A percentile compares a stretch with the other conserved stretches of the same genome.
Evolutionary conservation across 192 early-diverging fungal genomes (phyloP).

Genomic region (Backusella circina): DNA sequence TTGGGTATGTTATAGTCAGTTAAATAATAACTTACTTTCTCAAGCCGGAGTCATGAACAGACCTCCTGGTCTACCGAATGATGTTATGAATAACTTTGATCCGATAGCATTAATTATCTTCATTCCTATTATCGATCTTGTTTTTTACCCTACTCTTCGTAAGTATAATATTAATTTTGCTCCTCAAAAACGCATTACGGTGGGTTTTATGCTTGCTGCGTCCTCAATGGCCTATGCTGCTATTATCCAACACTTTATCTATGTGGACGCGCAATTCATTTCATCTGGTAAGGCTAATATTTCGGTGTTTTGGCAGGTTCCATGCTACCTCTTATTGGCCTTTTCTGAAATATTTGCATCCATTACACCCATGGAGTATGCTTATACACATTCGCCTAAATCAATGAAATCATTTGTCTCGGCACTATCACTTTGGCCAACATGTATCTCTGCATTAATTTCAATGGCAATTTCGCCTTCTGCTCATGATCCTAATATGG

Average conservation of each 20-base stretch:
- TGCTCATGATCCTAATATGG: slow-evolving; percentile 50
- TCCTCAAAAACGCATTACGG: slow-evolving; percentile 53
- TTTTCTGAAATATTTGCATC: slow-evolving; percentile 60
- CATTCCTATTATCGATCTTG: slow-evolving; percentile 50
- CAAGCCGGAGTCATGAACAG: slow-evolving; percentile 54
- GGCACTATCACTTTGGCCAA: slow-evolving; percentile 57
- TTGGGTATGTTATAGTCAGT: slow-evolving; percentile 64
- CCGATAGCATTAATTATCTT: slow-evolving; percentile 53
- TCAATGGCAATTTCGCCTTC: slow-evolving; percentile 54
- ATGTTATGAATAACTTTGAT: slow-evolving; percentile 60
- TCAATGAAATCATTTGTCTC: slow-evolving; percentile 62
- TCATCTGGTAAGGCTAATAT: slow-evolving; percentile 33
- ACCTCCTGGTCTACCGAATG: slow-evolving; percentile 50
- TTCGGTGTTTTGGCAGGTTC: slow-evolving; percentile 53
- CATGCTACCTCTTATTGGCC: slow-evolving; percentile 53
- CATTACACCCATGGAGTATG: slow-evolving; percentile 62
- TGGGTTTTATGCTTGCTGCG: slow-evolving; percentile 52
- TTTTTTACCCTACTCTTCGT: slow-evolving; percentile 56
- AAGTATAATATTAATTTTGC: slow-evolving; percentile 48
- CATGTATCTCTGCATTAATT: slow-evolving; percentile 52
- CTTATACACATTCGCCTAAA: slow-evolving; percentile 58
- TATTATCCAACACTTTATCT: slow-evolving; percentile 56
- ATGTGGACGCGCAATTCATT: slow-evolving; percentile 45
- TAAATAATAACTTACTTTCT: slow-evolving; percentile 59
- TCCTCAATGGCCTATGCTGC: slow-evolving; percentile 58